Evolutionary conservation across 1,139 yeast species (phyloP).

Genomic region (Schwanniomyces etchellsii): DNA sequence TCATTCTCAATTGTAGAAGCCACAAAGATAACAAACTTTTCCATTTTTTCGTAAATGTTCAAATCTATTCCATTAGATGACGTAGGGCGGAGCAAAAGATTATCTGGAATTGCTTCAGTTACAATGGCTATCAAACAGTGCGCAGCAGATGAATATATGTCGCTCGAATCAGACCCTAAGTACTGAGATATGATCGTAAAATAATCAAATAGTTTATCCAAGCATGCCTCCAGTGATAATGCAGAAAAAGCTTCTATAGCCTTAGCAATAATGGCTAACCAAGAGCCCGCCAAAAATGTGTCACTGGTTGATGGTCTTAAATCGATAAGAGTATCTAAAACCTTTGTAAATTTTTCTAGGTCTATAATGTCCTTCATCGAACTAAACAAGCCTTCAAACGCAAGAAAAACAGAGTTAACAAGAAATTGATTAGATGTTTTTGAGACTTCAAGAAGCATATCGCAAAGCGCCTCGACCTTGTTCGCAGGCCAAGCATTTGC

Average conservation of each 20-base stretch:
- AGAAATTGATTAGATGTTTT: conserved; percentile 81
- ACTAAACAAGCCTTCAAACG: conserved; percentile 78
- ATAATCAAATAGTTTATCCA: conserved; percentile 51
- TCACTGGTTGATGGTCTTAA: conserved; percentile 80
- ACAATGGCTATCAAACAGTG: conserved; percentile 81
- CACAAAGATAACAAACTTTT: conserved; percentile 44
- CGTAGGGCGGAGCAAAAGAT: conserved; percentile 49
- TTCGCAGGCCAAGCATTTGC: conserved; percentile 79
- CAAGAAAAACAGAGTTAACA: conserved; percentile 75
- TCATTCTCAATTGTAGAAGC: conserved; percentile 49
- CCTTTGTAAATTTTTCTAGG: conserved; percentile 53
- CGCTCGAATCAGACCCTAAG: conserved; percentile 60
- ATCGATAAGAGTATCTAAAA: conserved; percentile 68
- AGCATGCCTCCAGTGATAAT: conserved; percentile 53
- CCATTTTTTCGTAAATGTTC: conserved; percentile 51
- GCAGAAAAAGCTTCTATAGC: conserved; percentile 67
- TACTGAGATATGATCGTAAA: conserved; percentile 55
- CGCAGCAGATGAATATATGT: conserved; percentile 71
- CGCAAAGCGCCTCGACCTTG: conserved; percentile 70
- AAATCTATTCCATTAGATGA: conserved; percentile 28
- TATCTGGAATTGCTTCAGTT: conserved; percentile 59
- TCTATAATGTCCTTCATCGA: conserved; percentile 68
- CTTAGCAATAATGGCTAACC: conserved; percentile 93
- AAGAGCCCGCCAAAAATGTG: conserved; percentile 80
- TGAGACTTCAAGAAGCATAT: conserved; percentile 65